Evolutionary conservation across 495 filamentous ascomycete species (phyloP).

Genomic region (Neurospora sp.): DNA sequence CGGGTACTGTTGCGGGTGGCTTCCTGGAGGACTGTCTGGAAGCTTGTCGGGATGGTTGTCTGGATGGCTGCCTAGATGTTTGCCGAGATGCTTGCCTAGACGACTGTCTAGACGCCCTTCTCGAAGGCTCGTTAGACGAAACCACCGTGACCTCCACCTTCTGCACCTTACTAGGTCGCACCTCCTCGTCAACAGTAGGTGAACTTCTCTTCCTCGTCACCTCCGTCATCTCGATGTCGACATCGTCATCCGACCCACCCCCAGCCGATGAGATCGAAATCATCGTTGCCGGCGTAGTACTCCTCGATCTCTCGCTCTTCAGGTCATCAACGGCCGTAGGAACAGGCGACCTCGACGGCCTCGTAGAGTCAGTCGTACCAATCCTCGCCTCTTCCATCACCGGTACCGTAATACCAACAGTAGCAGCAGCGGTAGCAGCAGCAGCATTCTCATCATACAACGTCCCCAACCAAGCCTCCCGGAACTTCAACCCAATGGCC

Average conservation of each 20-base stretch:
- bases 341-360: background rate
- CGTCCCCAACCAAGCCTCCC: constrained; percentile 44
- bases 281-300: background rate
- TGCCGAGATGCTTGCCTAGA: background rate
- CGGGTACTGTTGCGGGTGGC: background rate
- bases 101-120: background rate
- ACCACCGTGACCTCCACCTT: background rate
- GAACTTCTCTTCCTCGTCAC: background rate
- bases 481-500: constrained; percentile 48
- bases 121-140: background rate
- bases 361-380: background rate
- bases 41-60: background rate
- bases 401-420: background rate
- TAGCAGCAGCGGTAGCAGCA: background rate
- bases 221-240: background rate
- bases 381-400: background rate
- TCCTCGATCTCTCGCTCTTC: background rate
- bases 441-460: constrained; percentile 14
- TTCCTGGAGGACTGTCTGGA: background rate
- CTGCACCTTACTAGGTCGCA: background rate
- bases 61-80: background rate
- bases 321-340: background rate
- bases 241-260: background rate
- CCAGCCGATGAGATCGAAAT: background rate
- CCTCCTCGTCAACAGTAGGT: background rate